Evolutionary conservation across 257 asterid species (phyloP), one percentile per base, ranked within the genome.

Genomic region (Salvia rosmarinus): DNA sequence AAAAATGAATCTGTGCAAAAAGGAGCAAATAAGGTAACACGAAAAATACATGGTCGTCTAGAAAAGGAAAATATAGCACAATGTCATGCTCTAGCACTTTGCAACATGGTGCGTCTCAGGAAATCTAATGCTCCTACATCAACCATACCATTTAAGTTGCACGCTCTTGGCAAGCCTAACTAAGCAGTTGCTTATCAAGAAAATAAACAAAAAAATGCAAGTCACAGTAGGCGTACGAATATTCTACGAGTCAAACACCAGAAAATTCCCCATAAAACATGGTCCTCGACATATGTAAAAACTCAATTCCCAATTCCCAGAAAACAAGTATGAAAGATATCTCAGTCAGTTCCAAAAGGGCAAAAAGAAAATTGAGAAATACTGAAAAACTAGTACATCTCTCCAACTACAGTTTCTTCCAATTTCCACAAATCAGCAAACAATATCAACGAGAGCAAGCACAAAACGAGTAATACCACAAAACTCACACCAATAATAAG

Each of bases 121-220:
- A 71, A 13, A 55, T 6, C 42, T 32, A 25, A n/a, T 2, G 34
- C 75, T 4, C 59, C 49, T 43, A 2, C 25, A 57, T 19, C 6
- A 7, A 25, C 51, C 17, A 56, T 55, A 56, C 16, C n/a, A 5
- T 6, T 23, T 71, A 19, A 71, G 61, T 54, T 12, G 20, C 39
- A 32, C 9, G 50, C 37, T 16, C 25, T 51, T 16, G 28, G 9
- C 61, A 49, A 68, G 23, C 44, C 51, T 51, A 68, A 35, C 72
- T 16, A 28, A 28, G 51, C 25, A 21, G 42, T 20, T 9, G 10
- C 20, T 28, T n/a, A 16, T 19, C 16, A 63, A 40, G 32, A 49
- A 8, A 47, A 25, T 11, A 67, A 67, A 7, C 21, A 52, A 52
- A 52, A 6, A 51, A 19, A 5, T 6, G 12, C 14, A 46, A 21